Evolutionary conservation across 1,284 basidiomycete genomes (phyloP).

Genomic region (Crepidotus sp.): DNA sequence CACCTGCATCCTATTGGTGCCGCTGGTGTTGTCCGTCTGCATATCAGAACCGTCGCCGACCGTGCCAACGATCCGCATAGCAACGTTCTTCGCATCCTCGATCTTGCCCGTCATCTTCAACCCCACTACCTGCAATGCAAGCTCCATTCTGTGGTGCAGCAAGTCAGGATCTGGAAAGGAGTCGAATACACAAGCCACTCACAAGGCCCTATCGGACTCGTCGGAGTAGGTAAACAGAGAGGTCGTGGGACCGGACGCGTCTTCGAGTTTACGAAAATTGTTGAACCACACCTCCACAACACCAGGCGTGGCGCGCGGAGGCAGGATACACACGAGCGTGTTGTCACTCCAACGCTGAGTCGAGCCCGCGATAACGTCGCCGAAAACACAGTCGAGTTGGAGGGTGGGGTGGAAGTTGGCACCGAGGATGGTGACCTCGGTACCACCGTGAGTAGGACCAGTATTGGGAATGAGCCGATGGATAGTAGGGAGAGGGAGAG

Average conservation of each 20-base stretch:
- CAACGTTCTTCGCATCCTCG: slow-evolving; percentile 86
- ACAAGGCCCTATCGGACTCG: slow-evolving; percentile 81
- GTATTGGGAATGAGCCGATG: slow-evolving; percentile 84
- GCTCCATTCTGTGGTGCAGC: slow-evolving; percentile 66
- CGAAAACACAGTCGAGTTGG: slow-evolving; percentile 77
- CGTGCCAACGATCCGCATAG: slow-evolving; percentile 73
- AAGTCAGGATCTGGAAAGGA: slow-evolving; percentile 14
- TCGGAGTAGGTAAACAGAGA: slow-evolving; percentile 86
- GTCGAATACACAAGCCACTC: slow-evolving; percentile 28
- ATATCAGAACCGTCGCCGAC: slow-evolving; percentile 37
- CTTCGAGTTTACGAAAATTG: slow-evolving; percentile 54
- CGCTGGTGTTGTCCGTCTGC: slow-evolving; percentile 22
- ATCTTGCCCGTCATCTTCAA: slow-evolving; percentile 95
- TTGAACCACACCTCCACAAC: slow-evolving; percentile 87
- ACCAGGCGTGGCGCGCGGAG: slow-evolving; percentile 76
- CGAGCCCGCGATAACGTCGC: slow-evolving; percentile 71
- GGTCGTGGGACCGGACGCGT: slow-evolving; percentile 34
- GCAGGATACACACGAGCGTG: slow-evolving; percentile 87
- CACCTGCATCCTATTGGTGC: slow-evolving; percentile 45
- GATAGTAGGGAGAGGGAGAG: slow-evolving; percentile 55
- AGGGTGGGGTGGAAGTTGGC: slow-evolving; percentile 74
- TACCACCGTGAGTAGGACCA: slow-evolving; percentile 89
- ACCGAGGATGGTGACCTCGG: slow-evolving; percentile 91
- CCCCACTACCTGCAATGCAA: slow-evolving; percentile 90
- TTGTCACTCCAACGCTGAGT: slow-evolving; percentile 92